Evolutionary conservation across 768 basidiomycete species (phyloP), one percentile per base, ranked within the genome.

Genomic region (Boletus rubroflammeus): DNA sequence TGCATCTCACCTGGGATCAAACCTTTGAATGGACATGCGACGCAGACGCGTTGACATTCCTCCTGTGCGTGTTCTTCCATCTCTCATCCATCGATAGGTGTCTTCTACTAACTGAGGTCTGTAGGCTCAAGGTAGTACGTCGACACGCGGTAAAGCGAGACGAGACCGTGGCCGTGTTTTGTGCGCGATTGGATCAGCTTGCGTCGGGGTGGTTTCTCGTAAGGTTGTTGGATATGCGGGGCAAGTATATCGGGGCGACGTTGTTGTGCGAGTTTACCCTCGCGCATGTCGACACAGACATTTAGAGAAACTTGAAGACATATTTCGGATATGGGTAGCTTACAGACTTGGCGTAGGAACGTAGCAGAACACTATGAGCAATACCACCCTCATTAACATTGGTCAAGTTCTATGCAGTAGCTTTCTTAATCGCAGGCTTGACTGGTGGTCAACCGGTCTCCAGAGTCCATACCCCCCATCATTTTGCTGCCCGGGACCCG

Each of bases 11-110:
- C 53, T 79, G 74, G 65, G 40, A 60, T 54, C 75, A 72, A 76
- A 28, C 71, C 3, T 76, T 79, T 51, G 74, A 79, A 54, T 85
- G 79, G 78, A 73, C 76, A 47, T 80, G 76, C 46, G 75, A 76
- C 15, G 56, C 56, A 29, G 83, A 84, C 41, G 77, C 80, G 11
- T 60, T 85, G 31, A 75, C 78, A 4, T 84, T 84, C 58, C 35
- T 84, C 36, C 72, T 78, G 82, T 81, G 47, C 28, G 75, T 62
- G 39, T 13, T 21, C 21, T 6, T 23, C 14, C 23, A 29, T 21
- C 26, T 39, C 17, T 34, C 25, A 19, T n/a, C 26, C 26, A 5
- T 17, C 41, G 15, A 17, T 17, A 9, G 17, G 28, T 44, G 28
- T 15, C 29, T 7, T 43, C 9, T 35, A 28, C 48, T 55, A 14